These are phyloP conservation scores for Epichloe glyceriae DNA, from an alignment of 2,329 filamentous ascomycete genomes.

Conservation along the genomic window DNA sequence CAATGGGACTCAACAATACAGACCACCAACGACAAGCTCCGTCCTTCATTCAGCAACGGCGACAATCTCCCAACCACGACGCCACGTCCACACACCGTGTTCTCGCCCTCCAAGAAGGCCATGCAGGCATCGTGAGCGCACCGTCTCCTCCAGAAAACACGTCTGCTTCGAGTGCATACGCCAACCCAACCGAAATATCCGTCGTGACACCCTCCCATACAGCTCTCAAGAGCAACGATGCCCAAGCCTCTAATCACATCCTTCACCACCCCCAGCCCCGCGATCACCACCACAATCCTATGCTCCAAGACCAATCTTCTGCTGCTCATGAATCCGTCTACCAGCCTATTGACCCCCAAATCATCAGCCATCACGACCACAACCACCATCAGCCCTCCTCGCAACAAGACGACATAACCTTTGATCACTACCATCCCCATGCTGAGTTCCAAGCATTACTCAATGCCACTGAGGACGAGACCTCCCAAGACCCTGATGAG, in stretches of 20 bases:
- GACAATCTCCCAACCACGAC: slow-evolving; percentile 5
- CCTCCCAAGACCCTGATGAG: slow-evolving; percentile 8
- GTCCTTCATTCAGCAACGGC: background rate
- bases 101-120: slow-evolving; percentile 19
- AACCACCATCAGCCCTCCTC: slow-evolving; percentile 14
- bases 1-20: background rate
- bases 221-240: background rate
- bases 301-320: slow-evolving; percentile 19
- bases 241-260: background rate
- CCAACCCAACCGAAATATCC: slow-evolving; percentile 36
- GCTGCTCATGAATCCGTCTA: slow-evolving; percentile 19
- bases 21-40: background rate
- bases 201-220: slow-evolving; percentile 14
- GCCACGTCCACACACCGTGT: slow-evolving; percentile 12
- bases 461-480: slow-evolving; percentile 31
- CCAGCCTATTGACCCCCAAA: slow-evolving; percentile 48
- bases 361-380: slow-evolving; percentile 30
- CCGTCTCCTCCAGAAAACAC: slow-evolving; percentile 14
- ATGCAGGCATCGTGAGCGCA: slow-evolving; percentile 14
- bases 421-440: slow-evolving; percentile 29
- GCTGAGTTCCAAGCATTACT: slow-evolving; percentile 42
- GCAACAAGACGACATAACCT: slow-evolving; percentile 19
- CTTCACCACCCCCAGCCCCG: slow-evolving; percentile 9
- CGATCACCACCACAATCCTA: slow-evolving; percentile 20
- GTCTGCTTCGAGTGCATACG: slow-evolving; percentile 27